These are phyloP conservation scores for Ophiognomonia clavigignenti-juglandacearum DNA, from an alignment of 2,329 filamentous ascomycete species.

Conservation along the genomic window DNA sequence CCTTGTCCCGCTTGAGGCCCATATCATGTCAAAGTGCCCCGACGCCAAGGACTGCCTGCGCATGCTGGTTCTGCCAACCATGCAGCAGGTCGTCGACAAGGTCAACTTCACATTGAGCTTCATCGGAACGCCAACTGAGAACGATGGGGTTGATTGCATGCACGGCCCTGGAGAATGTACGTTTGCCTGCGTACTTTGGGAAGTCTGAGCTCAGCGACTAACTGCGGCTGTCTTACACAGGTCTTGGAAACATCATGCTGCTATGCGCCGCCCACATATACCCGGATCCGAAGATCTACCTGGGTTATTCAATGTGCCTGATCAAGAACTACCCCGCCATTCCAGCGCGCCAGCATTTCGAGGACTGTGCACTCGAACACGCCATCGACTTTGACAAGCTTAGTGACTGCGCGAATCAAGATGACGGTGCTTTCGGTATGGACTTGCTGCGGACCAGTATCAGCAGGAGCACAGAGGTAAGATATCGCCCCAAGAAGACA, in stretches of 20 bases:
- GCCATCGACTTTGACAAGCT: slow-evolving; percentile 77
- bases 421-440: slow-evolving; percentile 68
- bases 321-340: slow-evolving; percentile 71
- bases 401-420: slow-evolving; percentile 74
- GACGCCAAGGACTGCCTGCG: slow-evolving; percentile 83
- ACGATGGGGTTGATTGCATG: slow-evolving; percentile 81
- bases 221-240: slow-evolving; percentile 19
- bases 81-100: slow-evolving; percentile 76
- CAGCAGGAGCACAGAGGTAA: slow-evolving; percentile 54
- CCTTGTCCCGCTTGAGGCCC: slow-evolving; percentile 77
- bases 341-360: slow-evolving; percentile 70
- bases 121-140: slow-evolving; percentile 74
- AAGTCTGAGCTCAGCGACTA: background rate
- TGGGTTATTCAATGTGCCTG: slow-evolving; percentile 92
- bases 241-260: slow-evolving; percentile 89
- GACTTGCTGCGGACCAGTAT: slow-evolving; percentile 65
- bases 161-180: slow-evolving; percentile 80
- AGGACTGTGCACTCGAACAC: slow-evolving; percentile 87
- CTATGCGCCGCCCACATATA: slow-evolving; percentile 83
- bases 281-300: slow-evolving; percentile 77
- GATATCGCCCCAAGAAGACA: slow-evolving; percentile 20
- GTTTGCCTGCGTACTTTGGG: slow-evolving; percentile 11
- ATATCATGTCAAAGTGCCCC: slow-evolving; percentile 97
- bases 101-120: slow-evolving; percentile 89
- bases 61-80: slow-evolving; percentile 76